These are phyloP conservation scores for Pyrenula aspistea DNA, from an alignment of 495 filamentous ascomycete species.

Conservation along the genomic window DNA sequence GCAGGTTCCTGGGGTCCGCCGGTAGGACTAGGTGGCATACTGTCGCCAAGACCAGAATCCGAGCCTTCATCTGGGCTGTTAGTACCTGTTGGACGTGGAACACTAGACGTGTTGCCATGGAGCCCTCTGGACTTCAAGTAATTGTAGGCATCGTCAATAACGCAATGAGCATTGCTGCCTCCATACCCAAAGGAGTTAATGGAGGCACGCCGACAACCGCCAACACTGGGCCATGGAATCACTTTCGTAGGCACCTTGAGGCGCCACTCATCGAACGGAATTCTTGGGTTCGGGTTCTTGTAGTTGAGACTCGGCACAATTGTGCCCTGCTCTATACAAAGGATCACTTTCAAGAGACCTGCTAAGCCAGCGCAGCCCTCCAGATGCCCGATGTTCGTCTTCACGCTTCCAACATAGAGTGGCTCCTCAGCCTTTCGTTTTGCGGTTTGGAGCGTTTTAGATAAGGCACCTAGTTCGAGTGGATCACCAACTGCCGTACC, in stretches of 20 bases:
- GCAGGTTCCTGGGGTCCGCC: not conserved
- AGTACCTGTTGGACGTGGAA: slow-evolving; percentile 7
- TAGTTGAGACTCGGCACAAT: slow-evolving; percentile 26
- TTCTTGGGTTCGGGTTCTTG: slow-evolving; percentile 12
- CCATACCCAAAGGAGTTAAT: slow-evolving; percentile 21
- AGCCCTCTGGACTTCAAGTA: slow-evolving; percentile 8
- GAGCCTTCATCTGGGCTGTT: slow-evolving; percentile 6
- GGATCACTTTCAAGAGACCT: slow-evolving; percentile 36
- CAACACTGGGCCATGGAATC: slow-evolving; percentile 13
- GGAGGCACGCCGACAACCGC: slow-evolving; percentile 12
- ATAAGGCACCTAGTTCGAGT: not conserved
- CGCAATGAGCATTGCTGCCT: slow-evolving; percentile 11
- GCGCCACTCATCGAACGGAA: slow-evolving; percentile 4
- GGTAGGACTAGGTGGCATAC: not conserved
- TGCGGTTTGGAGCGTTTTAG: not conserved
- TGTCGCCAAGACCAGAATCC: not conserved
- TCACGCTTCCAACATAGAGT: slow-evolving; percentile 18
- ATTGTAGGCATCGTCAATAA: slow-evolving; percentile 19
- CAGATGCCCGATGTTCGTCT: slow-evolving; percentile 27
- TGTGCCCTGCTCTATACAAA: slow-evolving; percentile 28
- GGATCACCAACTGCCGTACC: slow-evolving; percentile 21
- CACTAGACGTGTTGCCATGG: slow-evolving; percentile 9
- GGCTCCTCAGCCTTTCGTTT: slow-evolving; percentile 1
- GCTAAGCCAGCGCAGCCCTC: slow-evolving; percentile 39
- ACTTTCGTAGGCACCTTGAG: slow-evolving; percentile 3